Evolutionary conservation across 805 yeast species (phyloP), one percentile per base, ranked within the genome.

Genomic region (Torulaspora indica): DNA sequence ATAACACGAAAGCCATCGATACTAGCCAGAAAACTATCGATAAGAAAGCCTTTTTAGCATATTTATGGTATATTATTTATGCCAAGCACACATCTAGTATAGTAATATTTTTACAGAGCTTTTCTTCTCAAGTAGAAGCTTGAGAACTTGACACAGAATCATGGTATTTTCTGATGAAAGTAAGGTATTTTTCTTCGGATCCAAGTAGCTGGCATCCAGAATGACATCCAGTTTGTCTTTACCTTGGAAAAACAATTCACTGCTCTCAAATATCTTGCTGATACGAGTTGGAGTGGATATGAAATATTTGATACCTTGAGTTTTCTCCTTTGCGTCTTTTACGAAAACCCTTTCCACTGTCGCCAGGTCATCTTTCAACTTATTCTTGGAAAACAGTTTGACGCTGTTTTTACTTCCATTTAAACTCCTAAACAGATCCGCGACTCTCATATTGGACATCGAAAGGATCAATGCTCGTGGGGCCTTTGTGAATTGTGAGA

Each of bases 401-500:
- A 85, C 54, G 3, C 88, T 76, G 0, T 81, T 76, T 8, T 78
- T 74, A 31, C 69, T 43, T 55, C 73, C 60, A 65, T 72, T 42
- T 76, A 77, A 57, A 1, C 85, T 79, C 52, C 95, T 75, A 58
- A 77, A 82, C 2, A 88, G 74, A 56, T 90, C 96, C 57, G 96
- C 91, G 1, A 88, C 93, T 53, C 97, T 74, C 18, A 88, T 69
- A 8, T 95, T 93, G 0, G 95, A 86, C 71, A 84, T 75, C 0
- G 90, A 82, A 64, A 51, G 79, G 60, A 65, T 74, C 68, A 69
- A 54, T 1, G 73, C 66, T n/a, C 65, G 55, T 17, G 67, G 66
- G 23, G 74, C 66, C 52, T 61, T 71, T 56, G 82, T 76, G 47
- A 72, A 76, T 30, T 67, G 63, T 30, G 69, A 68, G 25, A 87